Base-by-base conservation (phyloP, 2,329 filamentous ascomycete species). In the Bipolaris victoriae region DNA sequence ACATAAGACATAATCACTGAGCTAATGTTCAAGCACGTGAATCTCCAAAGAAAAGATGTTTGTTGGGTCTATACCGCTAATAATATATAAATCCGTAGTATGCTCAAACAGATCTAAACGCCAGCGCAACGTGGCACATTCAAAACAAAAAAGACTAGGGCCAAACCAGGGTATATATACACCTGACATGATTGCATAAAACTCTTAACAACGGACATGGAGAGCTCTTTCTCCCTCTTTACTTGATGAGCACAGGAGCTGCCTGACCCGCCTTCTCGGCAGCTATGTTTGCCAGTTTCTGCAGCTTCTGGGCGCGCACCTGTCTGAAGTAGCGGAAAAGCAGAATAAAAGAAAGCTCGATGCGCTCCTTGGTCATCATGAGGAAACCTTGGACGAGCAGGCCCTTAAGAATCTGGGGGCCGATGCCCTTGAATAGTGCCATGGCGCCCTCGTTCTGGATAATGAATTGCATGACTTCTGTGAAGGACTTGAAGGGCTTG, bases 331-430 rank as follows among this genome's bases (percentile, higher is more conserved):
- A 96, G 67, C 91, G 86, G 77, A 97, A 88, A 49, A 99, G 84
- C 26, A 97, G 80, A 61, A 98, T 82, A 74, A 97, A 98, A 43
- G 92, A 76, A 15, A 98, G 80, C 76, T 98, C 95, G 78, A 98
- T 91, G 66, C 92, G 86, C 79, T 99, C 95, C 80, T 99, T 99
- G 46, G 92, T 95, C 92, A 97, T 99, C 95, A 99, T 99, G 37
- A 99, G 82, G 54, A 99, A 87, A 48, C 95, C 95, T 74, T 99
- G 95, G 2, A 99, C 95, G 47, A 99, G 76, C 50, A 99, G 79
- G 1, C 95, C 95, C 79, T 99, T 99, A 57, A 92, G 78, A 49
- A 99, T 90, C 77, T 99, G 95, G 3, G 95, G 95, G 0, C 87
- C 92, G 65, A 99, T 97, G 40, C 95, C 95, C 81, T 99, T 99